phyloP scores from a whole-genome alignment of 768 basidiomycete species.

The Sistotremastrum suecicum region DNA sequence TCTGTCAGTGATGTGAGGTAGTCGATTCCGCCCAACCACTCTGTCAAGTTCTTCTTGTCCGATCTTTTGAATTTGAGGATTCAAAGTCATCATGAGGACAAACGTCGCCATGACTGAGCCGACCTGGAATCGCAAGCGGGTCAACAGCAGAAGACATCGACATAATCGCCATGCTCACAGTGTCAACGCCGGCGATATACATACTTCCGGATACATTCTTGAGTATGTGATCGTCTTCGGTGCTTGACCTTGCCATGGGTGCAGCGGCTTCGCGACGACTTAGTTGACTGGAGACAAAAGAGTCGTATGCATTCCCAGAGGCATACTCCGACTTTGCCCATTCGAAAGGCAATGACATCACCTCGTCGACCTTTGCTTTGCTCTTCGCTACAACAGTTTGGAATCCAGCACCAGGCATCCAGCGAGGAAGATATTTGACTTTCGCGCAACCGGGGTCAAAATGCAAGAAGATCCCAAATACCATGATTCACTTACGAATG shows the following conservation, averaged over 20 bases:
- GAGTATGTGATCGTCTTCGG: conserved; percentile 2
- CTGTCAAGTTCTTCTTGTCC: conserved; percentile 17
- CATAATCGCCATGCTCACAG: background rate
- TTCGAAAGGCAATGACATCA: too few species aligned
- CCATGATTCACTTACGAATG: too few species aligned
- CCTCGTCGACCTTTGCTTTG: too few species aligned
- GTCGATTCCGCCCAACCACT: conserved; percentile 16
- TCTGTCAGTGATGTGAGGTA: conserved; percentile 20
- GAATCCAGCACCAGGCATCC: conserved; percentile 11
- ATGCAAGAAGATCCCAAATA: too few species aligned
- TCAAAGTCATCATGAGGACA: conserved; percentile 14
- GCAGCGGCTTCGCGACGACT: too few species aligned
- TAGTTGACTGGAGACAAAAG: too few species aligned
- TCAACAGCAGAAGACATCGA: too few species aligned
- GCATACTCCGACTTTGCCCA: too few species aligned
- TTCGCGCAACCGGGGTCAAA: too few species aligned
- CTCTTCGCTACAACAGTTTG: background rate
- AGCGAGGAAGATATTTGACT: conserved; percentile 8
- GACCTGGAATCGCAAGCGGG: conserved; percentile 6
- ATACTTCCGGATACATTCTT: conserved; percentile 2
- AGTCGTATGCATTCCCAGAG: too few species aligned
- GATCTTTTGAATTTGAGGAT: conserved; percentile 12
- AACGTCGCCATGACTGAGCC: conserved; percentile 9
- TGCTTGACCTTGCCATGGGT: too few species aligned
- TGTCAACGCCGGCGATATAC: conserved; percentile 4